Conservation (phyloP, 352 stramenopile species). For the Globisporangium cylindrosporum region DNA sequence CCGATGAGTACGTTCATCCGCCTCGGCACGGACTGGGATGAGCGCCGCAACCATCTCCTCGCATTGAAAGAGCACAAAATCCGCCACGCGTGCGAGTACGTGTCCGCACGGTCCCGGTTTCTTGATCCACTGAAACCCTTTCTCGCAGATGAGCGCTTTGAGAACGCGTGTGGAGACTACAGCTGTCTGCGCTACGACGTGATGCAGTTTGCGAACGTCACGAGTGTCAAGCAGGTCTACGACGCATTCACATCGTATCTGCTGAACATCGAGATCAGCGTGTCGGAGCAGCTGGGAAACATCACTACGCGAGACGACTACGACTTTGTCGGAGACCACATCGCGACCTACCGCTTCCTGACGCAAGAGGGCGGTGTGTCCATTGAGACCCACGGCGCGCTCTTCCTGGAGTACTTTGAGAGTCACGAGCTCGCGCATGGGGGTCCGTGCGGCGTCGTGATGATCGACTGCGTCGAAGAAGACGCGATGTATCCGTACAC, state of each 20-base stretch:
- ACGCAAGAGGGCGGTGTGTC: neutral
- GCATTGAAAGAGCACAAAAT: conserved; percentile 37
- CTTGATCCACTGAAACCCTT: conserved; percentile 33
- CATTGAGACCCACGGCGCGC: neutral
- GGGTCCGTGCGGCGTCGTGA: neutral
- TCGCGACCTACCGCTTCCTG: conserved; percentile 32
- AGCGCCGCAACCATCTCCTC: conserved; percentile 28
- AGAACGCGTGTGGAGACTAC: conserved; percentile 37
- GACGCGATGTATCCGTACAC: neutral
- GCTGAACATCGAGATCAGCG: conserved; percentile 41
- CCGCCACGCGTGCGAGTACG: conserved; percentile 30
- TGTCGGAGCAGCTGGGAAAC: conserved; percentile 22
- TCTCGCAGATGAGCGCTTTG: conserved; percentile 38
- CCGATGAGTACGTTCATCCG: conserved; percentile 45
- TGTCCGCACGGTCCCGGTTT: conserved; percentile 46
- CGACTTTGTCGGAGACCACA: conserved; percentile 16
- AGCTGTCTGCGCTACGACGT: conserved; percentile 43
- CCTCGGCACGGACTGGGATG: conserved; percentile 26
- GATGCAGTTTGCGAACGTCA: conserved; percentile 29
- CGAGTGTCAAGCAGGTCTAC: conserved; percentile 32
- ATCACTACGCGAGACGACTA: conserved; percentile 20
- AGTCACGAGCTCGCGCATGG: neutral
- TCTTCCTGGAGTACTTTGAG: neutral
- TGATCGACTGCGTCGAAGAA: neutral
- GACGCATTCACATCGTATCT: conserved; percentile 33